phyloP scores from a whole-genome alignment of 148 eudicot species.

The Fagopyrum esculentum region DNA sequence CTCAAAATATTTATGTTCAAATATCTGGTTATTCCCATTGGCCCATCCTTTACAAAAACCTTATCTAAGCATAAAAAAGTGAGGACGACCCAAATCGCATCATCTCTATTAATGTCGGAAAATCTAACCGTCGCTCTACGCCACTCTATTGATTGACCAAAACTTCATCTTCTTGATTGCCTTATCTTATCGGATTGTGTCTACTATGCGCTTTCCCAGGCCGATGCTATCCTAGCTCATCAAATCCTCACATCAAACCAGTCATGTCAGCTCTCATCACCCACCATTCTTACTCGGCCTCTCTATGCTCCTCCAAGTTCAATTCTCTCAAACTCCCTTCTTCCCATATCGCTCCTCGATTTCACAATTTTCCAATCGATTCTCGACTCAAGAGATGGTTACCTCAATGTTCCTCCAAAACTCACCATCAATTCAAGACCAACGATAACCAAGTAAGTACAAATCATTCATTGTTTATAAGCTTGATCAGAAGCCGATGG shows the following conservation, averaged over 20 bases:
- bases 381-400: conserved; percentile 13
- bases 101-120: neutral
- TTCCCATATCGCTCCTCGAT: neutral
- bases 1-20: too few species aligned
- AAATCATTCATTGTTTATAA: neutral
- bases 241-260: neutral
- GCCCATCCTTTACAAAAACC: neutral
- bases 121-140: neutral
- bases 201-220: neutral
- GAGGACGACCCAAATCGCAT: conserved; percentile 10
- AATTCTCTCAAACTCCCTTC: neutral
- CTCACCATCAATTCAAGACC: conserved; percentile 21
- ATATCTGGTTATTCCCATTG: too few species aligned
- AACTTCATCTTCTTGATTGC: neutral
- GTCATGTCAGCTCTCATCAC: conserved; percentile 11
- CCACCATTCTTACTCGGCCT: neutral
- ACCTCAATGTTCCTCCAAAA: conserved; percentile 32
- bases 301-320: conserved; percentile 2
- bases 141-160: neutral
- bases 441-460: conserved; percentile 33
- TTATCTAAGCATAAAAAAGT: conserved; percentile 1
- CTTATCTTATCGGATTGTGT: neutral
- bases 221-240: neutral
- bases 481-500: neutral
- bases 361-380: neutral